Evolutionary conservation across 306 rosid species (phyloP).

Genomic region (Dalbergia cultrata): DNA sequence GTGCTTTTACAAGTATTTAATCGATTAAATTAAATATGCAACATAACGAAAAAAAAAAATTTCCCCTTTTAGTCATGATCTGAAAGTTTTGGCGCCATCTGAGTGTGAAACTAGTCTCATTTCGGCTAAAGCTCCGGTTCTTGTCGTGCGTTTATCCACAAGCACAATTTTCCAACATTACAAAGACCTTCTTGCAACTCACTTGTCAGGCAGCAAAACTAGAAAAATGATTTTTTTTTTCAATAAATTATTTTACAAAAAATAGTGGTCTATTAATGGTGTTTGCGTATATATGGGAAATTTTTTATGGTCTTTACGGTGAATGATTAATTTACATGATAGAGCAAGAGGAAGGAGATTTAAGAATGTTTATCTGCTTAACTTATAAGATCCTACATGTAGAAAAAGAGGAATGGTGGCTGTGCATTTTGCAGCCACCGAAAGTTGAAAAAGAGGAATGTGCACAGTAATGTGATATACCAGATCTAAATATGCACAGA

Average conservation of each 20-base stretch:
- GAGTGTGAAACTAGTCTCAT: too few species aligned
- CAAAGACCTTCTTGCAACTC: background rate
- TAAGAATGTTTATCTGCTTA: background rate
- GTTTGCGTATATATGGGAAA: background rate
- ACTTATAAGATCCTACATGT: background rate
- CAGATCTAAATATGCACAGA: too few species aligned
- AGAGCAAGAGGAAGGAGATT: background rate
- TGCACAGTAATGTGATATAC: too few species aligned
- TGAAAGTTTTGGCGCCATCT: too few species aligned
- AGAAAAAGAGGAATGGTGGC: too few species aligned
- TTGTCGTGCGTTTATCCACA: too few species aligned
- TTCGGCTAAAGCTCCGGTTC: too few species aligned
- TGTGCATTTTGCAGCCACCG: too few species aligned
- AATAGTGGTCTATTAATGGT: background rate
- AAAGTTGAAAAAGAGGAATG: too few species aligned
- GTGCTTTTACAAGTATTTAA: background rate
- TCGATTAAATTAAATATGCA: too few species aligned
- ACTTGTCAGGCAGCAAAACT: background rate
- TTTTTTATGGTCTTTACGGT: background rate
- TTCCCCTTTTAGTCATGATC: too few species aligned
- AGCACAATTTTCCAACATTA: background rate
- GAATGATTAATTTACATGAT: background rate
- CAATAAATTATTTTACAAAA: slow-evolving; percentile 1
- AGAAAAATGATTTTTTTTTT: background rate
- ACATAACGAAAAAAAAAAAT: too few species aligned